Conservation (phyloP, 2,329 filamentous ascomycete genomes). For the Aureobasidium sp. region DNA sequence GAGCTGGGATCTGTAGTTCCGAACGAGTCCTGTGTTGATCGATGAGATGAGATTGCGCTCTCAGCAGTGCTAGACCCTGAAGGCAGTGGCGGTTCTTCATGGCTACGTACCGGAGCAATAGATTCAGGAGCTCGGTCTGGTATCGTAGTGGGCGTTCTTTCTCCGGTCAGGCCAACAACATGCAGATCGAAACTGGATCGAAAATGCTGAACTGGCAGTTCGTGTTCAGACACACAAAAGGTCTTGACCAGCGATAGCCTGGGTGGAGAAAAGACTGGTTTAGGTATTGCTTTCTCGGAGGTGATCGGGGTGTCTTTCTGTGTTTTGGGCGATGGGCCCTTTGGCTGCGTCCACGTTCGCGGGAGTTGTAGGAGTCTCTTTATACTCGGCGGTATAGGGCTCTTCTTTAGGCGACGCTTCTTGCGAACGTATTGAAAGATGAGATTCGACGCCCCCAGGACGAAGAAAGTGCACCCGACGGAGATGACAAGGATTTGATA, state of each 20-base stretch:
- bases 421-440: slow-evolving; percentile 1
- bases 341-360: not conserved
- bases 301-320: not conserved
- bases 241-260: not conserved
- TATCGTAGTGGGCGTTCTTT: not conserved
- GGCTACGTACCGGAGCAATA: not conserved
- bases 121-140: not conserved
- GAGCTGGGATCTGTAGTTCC: not conserved
- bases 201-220: not conserved
- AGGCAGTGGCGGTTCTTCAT: not conserved
- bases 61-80: not conserved
- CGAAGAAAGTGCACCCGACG: slow-evolving; percentile 3
- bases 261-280: not conserved
- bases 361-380: not conserved
- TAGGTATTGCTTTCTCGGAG: not conserved
- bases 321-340: not conserved
- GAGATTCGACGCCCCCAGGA: not conserved
- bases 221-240: slow-evolving; percentile 9
- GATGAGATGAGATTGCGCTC: not conserved
- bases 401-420: slow-evolving; percentile 1
- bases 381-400: not conserved
- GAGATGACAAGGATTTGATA: slow-evolving; percentile 14
- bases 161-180: not conserved
- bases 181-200: not conserved
- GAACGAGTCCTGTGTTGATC: not conserved